Conservation (phyloP, 164 flowering plant species). For the Kalanchoe fedtschenkoi region DNA sequence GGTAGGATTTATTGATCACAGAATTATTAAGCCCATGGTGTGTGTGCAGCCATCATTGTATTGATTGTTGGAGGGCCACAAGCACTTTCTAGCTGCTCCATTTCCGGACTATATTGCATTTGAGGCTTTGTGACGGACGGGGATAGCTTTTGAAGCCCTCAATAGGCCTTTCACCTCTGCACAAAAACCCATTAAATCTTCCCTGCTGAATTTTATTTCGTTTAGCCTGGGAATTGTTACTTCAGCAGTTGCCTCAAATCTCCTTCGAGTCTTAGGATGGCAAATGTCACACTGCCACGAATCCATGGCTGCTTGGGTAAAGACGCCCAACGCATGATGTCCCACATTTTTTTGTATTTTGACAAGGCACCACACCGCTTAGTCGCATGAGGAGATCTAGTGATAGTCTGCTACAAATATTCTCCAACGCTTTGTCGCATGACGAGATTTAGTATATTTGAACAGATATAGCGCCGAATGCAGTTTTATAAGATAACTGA, state of each 20-base stretch:
- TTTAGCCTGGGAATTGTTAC: constrained; percentile 94
- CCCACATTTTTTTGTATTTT: constrained; percentile 81
- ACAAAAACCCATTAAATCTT: constrained; percentile 76
- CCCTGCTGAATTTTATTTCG: constrained; percentile 92
- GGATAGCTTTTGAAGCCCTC: constrained; percentile 84
- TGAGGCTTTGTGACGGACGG: constrained; percentile 49
- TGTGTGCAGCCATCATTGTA: constrained; percentile 57
- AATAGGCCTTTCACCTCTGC: constrained; percentile 66
- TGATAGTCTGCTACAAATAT: constrained; percentile 87
- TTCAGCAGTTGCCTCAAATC: constrained; percentile 85
- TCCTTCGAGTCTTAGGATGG: constrained; percentile 63
- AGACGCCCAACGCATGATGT: constrained; percentile 79
- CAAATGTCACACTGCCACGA: constrained; percentile 83
- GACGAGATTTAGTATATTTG: no score
- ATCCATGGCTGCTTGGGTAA: constrained; percentile 90
- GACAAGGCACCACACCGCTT: constrained; percentile 99
- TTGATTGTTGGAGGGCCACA: constrained; percentile 56
- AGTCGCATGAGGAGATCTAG: constrained; percentile 88
- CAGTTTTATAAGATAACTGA: no score
- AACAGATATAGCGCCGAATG: no score
- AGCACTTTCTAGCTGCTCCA: constrained; percentile 52
- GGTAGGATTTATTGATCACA: constrained; percentile 33
- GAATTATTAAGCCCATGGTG: constrained; percentile 48
- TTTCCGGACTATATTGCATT: constrained; percentile 70
- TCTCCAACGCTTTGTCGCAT: no score